Evolutionary conservation across 2,329 filamentous ascomycete species (phyloP).

Genomic region (Xylaria hypoxylon): DNA sequence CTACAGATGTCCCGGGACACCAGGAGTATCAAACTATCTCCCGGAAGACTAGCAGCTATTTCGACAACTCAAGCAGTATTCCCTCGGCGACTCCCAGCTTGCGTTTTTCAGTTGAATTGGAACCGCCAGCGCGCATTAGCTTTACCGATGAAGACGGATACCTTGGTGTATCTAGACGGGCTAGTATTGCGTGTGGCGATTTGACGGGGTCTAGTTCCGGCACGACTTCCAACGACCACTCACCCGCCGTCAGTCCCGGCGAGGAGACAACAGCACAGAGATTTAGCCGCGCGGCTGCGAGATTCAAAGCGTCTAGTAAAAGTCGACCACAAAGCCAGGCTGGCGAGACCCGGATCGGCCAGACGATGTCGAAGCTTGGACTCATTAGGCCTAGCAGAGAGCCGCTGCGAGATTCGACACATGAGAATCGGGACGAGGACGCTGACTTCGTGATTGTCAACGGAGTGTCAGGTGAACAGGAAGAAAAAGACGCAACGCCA

Average conservation of each 20-base stretch:
- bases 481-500: slow-evolving; percentile 23
- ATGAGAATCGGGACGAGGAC: slow-evolving; percentile 44
- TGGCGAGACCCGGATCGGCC: slow-evolving; percentile 68
- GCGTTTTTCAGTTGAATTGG: slow-evolving; percentile 67
- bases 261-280: slow-evolving; percentile 67
- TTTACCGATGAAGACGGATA: slow-evolving; percentile 58
- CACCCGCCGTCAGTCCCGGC: slow-evolving; percentile 58
- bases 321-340: slow-evolving; percentile 70
- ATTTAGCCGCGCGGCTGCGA: slow-evolving; percentile 68
- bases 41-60: slow-evolving; percentile 58
- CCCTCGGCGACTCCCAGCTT: slow-evolving; percentile 59
- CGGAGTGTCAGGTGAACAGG: slow-evolving; percentile 15
- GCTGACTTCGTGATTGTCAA: slow-evolving; percentile 37
- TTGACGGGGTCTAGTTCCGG: slow-evolving; percentile 55
- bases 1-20: slow-evolving; percentile 46
- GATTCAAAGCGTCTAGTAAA: slow-evolving; percentile 61
- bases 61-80: slow-evolving; percentile 55
- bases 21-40: slow-evolving; percentile 50
- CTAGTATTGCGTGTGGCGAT: slow-evolving; percentile 63
- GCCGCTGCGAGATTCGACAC: slow-evolving; percentile 52
- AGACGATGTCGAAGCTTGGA: slow-evolving; percentile 67
- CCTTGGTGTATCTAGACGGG: slow-evolving; percentile 56
- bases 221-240: slow-evolving; percentile 53
- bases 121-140: slow-evolving; percentile 61
- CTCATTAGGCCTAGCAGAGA: slow-evolving; percentile 66